These are phyloP conservation scores for Tanacetum coccineum DNA, from an alignment of 129 eudicot genomes.

Conservation along the genomic window DNA sequence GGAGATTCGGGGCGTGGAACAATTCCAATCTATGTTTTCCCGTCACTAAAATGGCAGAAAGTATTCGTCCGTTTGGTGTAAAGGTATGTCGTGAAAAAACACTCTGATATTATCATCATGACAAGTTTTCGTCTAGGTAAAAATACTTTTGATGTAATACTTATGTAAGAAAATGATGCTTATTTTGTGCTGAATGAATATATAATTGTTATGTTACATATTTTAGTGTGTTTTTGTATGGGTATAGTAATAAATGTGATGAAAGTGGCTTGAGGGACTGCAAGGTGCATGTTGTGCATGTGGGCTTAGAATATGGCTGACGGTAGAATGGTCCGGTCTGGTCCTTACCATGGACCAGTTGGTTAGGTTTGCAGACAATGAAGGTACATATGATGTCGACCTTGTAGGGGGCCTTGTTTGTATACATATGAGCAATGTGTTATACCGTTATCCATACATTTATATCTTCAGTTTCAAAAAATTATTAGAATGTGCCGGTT, in stretches of 20 bases:
- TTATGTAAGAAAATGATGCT: slow-evolving; percentile 22
- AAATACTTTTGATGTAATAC: slow-evolving; percentile 16
- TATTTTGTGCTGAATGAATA: slow-evolving; percentile 16
- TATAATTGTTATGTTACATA: not conserved
- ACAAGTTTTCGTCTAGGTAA: not conserved
- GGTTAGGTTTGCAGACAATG: slow-evolving; percentile 32
- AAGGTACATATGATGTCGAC: slow-evolving; percentile 28
- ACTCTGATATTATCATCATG: slow-evolving; percentile 14
- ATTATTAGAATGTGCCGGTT: not conserved
- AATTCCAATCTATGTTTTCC: slow-evolving; percentile 69
- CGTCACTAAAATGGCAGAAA: slow-evolving; percentile 14
- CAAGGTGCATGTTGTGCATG: slow-evolving; percentile 29
- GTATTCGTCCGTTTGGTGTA: slow-evolving; percentile 61
- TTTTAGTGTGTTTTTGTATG: slow-evolving; percentile 6
- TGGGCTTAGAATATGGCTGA: slow-evolving; percentile 28
- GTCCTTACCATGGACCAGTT: slow-evolving; percentile 33
- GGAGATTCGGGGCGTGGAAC: slow-evolving; percentile 82
- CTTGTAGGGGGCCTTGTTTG: slow-evolving; percentile 11
- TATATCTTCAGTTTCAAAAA: not conserved
- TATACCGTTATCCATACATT: no score
- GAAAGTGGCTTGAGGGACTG: slow-evolving; percentile 21
- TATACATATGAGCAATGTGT: not conserved
- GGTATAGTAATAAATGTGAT: slow-evolving; percentile 25
- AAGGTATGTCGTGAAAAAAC: slow-evolving; percentile 47
- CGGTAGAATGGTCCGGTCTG: slow-evolving; percentile 28